phyloP scores from a whole-genome alignment of 2,329 filamentous ascomycete genomes.

The Aspergillus transmontanensis region DNA sequence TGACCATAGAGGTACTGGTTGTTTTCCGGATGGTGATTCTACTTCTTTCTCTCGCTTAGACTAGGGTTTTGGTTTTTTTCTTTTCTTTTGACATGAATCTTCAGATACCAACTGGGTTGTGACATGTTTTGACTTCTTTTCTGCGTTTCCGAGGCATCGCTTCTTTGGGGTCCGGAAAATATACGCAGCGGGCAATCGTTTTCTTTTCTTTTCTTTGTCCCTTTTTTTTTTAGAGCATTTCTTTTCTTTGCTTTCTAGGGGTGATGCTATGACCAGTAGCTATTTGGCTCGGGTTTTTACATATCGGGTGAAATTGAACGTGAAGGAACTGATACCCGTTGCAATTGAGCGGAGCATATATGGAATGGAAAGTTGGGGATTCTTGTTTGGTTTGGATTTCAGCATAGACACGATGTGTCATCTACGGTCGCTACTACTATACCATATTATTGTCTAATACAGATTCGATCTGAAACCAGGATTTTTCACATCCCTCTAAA shows the following conservation, averaged over 20 bases:
- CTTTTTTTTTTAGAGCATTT: slow-evolving; percentile 10
- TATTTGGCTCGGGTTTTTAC: background rate
- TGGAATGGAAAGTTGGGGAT: slow-evolving; percentile 14
- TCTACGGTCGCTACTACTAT: slow-evolving; percentile 25
- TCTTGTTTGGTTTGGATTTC: slow-evolving; percentile 8
- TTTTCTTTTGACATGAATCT: slow-evolving; percentile 19
- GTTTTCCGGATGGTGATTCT: slow-evolving; percentile 32
- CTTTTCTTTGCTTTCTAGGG: slow-evolving; percentile 2
- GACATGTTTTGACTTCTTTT: slow-evolving; percentile 15
- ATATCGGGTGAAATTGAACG: slow-evolving; percentile 8
- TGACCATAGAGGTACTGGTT: slow-evolving; percentile 44
- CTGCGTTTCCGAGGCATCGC: slow-evolving; percentile 20
- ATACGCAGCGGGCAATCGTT: slow-evolving; percentile 19
- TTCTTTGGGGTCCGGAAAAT: slow-evolving; percentile 11
- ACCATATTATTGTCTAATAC: slow-evolving; percentile 28
- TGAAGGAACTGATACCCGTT: slow-evolving; percentile 19
- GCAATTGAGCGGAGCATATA: slow-evolving; percentile 20
- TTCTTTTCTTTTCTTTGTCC: slow-evolving; percentile 3
- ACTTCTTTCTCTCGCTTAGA: slow-evolving; percentile 42
- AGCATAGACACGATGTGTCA: slow-evolving; percentile 23
- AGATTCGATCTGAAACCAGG: slow-evolving; percentile 12
- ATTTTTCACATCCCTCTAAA: background rate
- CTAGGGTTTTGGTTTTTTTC: slow-evolving; percentile 32
- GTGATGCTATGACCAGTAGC: background rate
- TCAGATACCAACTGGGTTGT: slow-evolving; percentile 28